Conservation (phyloP, 1,139 yeast species). For the Sugiyamaella paludigena region DNA sequence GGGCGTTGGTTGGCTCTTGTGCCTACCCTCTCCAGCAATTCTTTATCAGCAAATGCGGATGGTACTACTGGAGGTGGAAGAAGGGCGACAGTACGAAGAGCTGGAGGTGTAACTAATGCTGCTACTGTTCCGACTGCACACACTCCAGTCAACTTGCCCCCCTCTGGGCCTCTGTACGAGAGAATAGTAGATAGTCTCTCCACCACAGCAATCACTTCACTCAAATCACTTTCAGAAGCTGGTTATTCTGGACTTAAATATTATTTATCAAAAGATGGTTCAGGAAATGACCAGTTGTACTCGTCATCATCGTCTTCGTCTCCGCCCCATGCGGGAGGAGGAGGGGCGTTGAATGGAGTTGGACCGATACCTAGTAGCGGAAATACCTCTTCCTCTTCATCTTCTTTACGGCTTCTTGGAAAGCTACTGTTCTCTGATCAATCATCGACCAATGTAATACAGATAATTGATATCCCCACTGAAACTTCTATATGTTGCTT, state of each 20-base stretch:
- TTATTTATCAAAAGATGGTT: conserved; percentile 23
- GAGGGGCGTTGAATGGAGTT: neutral
- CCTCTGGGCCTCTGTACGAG: conserved; percentile 33
- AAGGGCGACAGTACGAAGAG: too few relatives aligned
- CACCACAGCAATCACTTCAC: conserved; percentile 32
- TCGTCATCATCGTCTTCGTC: neutral
- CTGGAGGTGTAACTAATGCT: too few relatives aligned
- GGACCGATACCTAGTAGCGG: neutral
- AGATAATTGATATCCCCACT: conserved; percentile 48
- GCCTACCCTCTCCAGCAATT: conserved; percentile 12
- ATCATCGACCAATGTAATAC: conserved; percentile 17
- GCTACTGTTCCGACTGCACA: conserved; percentile 1
- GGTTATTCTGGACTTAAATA: conserved; percentile 32
- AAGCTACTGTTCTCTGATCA: conserved; percentile 10
- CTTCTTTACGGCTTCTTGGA: conserved; percentile 7
- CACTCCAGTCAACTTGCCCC: conserved; percentile 33
- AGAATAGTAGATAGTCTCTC: conserved; percentile 31
- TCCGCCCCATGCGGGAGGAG: too few relatives aligned
- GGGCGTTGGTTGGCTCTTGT: conserved; percentile 32
- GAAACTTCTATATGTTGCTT: conserved; percentile 51
- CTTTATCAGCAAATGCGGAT: neutral
- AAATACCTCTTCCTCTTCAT: neutral
- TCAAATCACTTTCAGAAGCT: conserved; percentile 33
- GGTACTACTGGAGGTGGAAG: neutral
- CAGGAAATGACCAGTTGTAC: conserved; percentile 3